Conservation (phyloP, 2,329 filamentous ascomycete species). For the Teratosphaeria viscida region DNA sequence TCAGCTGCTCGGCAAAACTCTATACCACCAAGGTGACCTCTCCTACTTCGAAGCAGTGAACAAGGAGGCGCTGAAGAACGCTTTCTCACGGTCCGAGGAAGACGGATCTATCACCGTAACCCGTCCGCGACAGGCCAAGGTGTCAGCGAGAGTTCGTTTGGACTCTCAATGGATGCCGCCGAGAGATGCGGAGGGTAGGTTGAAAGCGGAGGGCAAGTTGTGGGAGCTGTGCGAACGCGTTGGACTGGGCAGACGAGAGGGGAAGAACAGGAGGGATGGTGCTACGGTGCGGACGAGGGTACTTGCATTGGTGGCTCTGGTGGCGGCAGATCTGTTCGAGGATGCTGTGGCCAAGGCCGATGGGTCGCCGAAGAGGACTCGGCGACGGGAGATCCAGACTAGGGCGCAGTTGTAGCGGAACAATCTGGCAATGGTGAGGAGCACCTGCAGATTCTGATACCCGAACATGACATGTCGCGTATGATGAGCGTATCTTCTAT, state of each 20-base stretch:
- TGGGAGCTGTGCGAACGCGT: conserved; percentile 93
- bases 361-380: conserved; percentile 18
- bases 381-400: conserved; percentile 24
- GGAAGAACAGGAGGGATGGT: conserved; percentile 92
- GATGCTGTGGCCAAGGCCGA: conserved; percentile 19
- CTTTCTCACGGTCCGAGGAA: conserved; percentile 77
- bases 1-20: conserved; percentile 73
- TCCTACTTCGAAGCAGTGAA: conserved; percentile 98
- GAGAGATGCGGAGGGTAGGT: conserved; percentile 51
- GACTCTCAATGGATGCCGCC: conserved; percentile 45
- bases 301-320: conserved; percentile 60
- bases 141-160: conserved; percentile 54
- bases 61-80: conserved; percentile 93
- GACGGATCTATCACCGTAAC: conserved; percentile 76
- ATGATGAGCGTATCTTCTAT: too few species aligned
- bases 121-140: conserved; percentile 42
- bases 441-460: neutral
- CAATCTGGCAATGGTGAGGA: neutral
- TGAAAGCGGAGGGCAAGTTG: conserved; percentile 62
- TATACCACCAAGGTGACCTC: conserved; percentile 94
- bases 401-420: conserved; percentile 19
- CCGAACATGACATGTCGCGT: neutral
- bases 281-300: conserved; percentile 79
- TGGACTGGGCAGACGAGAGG: conserved; percentile 69
- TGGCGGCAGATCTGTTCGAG: conserved; percentile 61